Percentiles rank a stretch among this genome's conserved stretches.
Evolutionary conservation across 441 rosid species (phyloP).

Genomic region (Pelargonium citronellum): DNA sequence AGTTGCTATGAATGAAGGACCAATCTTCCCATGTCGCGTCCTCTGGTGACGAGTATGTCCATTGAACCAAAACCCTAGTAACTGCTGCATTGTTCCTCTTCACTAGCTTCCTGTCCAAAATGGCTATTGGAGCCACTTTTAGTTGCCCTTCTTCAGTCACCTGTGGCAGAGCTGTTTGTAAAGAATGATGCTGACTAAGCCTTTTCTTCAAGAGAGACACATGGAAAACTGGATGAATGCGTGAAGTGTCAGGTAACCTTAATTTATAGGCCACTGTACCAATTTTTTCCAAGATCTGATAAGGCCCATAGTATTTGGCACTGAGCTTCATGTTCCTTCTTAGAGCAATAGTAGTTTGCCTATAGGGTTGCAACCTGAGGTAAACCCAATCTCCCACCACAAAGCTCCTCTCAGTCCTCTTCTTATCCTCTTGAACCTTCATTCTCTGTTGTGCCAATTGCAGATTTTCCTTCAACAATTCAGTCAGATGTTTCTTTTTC

Average conservation of each 20-base stretch:
- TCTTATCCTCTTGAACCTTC: neutral
- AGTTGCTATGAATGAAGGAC: neutral
- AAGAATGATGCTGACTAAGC: no score
- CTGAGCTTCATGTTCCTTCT: neutral
- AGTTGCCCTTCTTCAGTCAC: neutral
- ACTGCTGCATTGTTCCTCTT: neutral
- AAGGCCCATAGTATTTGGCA: constrained; percentile 13
- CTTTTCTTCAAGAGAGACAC: constrained; percentile 1
- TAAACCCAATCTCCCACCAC: neutral
- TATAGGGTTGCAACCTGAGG: neutral
- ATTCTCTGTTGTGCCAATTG: neutral
- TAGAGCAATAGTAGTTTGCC: neutral
- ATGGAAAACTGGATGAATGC: constrained; percentile 10
- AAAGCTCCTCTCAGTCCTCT: neutral
- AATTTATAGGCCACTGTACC: neutral
- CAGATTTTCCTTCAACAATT: neutral
- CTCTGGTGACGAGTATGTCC: neutral
- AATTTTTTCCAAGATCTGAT: neutral
- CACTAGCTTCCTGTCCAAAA: neutral
- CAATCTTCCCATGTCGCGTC: neutral
- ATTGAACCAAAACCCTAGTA: neutral
- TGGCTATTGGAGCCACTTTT: neutral
- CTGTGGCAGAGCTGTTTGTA: no score
- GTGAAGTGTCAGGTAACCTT: neutral
- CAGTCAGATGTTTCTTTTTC: neutral